Evolutionary conservation across 75 land plant species (phyloP).

Genomic region (Pinus taeda): DNA sequence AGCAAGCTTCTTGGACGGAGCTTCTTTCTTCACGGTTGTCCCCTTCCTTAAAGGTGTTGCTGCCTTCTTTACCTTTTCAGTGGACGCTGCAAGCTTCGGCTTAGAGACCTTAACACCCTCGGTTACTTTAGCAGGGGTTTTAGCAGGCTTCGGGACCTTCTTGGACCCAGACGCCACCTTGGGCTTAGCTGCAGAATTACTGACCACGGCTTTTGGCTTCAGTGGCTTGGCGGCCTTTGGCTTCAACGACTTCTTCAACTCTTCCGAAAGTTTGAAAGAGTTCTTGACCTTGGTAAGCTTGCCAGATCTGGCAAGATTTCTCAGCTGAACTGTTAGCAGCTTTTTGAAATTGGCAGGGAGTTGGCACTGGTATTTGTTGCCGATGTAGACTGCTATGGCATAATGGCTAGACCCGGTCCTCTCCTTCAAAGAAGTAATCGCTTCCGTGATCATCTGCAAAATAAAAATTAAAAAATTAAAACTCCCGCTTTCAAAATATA

Average conservation of each 20-base stretch:
- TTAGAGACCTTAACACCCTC: conserved; percentile 11
- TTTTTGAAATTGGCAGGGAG: conserved; percentile 75
- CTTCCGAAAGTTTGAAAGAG: conserved; percentile 68
- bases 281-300: conserved; percentile 74
- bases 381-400: conserved; percentile 70
- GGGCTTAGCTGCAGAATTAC: conserved; percentile 18
- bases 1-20: conserved; percentile 3
- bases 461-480: not conserved
- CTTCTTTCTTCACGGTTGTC: conserved; percentile 4
- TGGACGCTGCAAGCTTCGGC: conserved; percentile 5
- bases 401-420: conserved; percentile 79
- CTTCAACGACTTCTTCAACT: not conserved
- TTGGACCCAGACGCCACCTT: conserved; percentile 2
- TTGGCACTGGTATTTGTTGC: conserved; percentile 50
- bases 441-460: conserved; percentile 73
- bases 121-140: not conserved
- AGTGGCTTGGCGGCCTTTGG: not conserved
- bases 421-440: conserved; percentile 72
- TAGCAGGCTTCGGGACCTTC: conserved; percentile 13
- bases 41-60: conserved; percentile 9
- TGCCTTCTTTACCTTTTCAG: conserved; percentile 9
- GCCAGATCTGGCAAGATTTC: conserved; percentile 48
- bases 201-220: not conserved
- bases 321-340: conserved; percentile 54
- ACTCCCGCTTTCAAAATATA: no score